phyloP scores from a whole-genome alignment of 1,284 basidiomycete genomes.

The Veloboletus limbatus region DNA sequence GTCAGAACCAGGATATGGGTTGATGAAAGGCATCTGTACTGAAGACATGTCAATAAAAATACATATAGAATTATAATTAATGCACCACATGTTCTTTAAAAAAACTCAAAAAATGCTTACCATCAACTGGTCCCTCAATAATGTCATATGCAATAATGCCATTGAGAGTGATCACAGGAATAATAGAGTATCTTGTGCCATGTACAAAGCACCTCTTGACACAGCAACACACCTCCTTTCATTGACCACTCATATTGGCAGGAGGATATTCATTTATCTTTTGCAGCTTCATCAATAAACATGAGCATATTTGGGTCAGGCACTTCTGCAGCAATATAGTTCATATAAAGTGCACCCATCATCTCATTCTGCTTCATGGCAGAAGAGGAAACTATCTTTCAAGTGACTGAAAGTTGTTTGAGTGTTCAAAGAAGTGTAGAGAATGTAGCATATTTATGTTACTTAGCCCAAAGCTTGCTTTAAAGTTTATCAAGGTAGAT shows the following conservation, averaged over 20 bases:
- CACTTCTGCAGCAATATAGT: conserved; percentile 15
- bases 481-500: background rate
- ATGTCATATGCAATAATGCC: no score
- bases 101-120: no score
- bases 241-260: background rate
- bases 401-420: background rate
- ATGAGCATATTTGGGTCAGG: conserved; percentile 24
- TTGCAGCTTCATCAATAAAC: no score
- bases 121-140: no score
- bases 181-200: no score
- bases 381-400: background rate
- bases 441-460: background rate
- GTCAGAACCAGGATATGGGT: no score
- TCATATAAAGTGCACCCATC: conserved; percentile 23
- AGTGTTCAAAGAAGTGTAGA: background rate
- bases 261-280: conserved; percentile 18
- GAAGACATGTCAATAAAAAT: no score
- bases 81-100: no score
- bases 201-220: no score
- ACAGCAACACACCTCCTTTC: background rate
- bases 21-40: no score
- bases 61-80: no score
- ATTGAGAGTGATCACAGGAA: no score
- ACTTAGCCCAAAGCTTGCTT: background rate
- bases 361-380: conserved; percentile 23